phyloP scores from a whole-genome alignment of 495 filamentous ascomycete species.

The Penicillium canariense region DNA sequence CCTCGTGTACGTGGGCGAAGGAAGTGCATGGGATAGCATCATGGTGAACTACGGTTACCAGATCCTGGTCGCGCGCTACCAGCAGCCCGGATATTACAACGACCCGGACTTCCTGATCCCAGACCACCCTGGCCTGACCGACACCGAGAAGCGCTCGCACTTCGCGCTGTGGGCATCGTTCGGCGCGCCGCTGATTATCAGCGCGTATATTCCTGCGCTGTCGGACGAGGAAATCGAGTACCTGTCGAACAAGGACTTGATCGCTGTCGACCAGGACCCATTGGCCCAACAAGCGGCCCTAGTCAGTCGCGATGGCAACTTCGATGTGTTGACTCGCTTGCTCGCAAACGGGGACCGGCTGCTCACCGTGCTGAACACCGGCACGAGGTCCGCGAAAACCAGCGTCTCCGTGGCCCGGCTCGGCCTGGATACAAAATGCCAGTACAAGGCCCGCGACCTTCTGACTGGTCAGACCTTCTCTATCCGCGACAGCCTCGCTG shows the following conservation, averaged over 20 bases:
- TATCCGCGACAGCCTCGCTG: constrained; percentile 13
- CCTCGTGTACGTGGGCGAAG: constrained; percentile 31
- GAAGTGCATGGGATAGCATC: constrained; percentile 41
- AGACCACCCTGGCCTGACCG: constrained; percentile 34
- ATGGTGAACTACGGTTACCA: constrained; percentile 42
- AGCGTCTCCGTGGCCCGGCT: constrained; percentile 20
- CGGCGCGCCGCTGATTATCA: constrained; percentile 41
- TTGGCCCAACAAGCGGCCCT: constrained; percentile 41
- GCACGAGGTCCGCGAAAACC: constrained; percentile 15
- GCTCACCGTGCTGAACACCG: constrained; percentile 33
- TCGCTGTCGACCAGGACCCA: constrained; percentile 40
- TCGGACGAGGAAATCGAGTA: constrained; percentile 30
- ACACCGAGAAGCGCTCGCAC: constrained; percentile 40
- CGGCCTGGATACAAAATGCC: constrained; percentile 21
- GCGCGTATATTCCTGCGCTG: constrained; percentile 38
- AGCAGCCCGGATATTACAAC: constrained; percentile 43
- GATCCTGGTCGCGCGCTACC: constrained; percentile 38
- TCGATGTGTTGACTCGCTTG: constrained; percentile 34
- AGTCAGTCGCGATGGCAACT: constrained; percentile 31
- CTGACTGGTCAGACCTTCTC: constrained; percentile 13
- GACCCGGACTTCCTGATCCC: constrained; percentile 46
- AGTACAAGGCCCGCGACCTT: constrained; percentile 23
- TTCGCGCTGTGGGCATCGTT: constrained; percentile 44
- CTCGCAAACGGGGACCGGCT: constrained; percentile 32
- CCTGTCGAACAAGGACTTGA: constrained; percentile 37